A percentile compares a stretch with the other conserved stretches of the same genome.
These are phyloP conservation scores for Phialocephala subalpina DNA, from an alignment of 2,329 filamentous ascomycete genomes.

Conservation along the genomic window DNA sequence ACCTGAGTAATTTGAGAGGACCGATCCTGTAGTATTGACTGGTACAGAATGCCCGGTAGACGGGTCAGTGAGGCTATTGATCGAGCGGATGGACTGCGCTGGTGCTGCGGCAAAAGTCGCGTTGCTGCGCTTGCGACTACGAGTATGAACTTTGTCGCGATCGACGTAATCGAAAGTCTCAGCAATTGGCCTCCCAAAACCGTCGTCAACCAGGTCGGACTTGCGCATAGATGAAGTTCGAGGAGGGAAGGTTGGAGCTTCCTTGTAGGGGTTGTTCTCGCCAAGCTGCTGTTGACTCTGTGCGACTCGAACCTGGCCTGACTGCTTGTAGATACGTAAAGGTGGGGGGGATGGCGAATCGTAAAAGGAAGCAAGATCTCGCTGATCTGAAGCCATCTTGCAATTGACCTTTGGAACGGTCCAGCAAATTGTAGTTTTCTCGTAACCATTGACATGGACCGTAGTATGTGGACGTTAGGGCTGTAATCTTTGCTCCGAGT, in stretches of 20 bases:
- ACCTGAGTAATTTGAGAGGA: slow-evolving; percentile 22
- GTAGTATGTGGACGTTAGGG: neutral
- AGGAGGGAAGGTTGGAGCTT: slow-evolving; percentile 24
- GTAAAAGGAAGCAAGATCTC: neutral
- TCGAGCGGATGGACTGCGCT: slow-evolving; percentile 14
- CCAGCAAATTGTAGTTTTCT: neutral
- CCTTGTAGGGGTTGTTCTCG: slow-evolving; percentile 15
- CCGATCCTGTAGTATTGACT: slow-evolving; percentile 18
- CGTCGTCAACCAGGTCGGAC: neutral
- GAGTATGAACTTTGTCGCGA: slow-evolving; percentile 18
- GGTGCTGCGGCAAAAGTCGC: slow-evolving; percentile 19
- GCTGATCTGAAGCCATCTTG: neutral
- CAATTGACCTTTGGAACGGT: neutral
- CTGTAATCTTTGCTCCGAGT: neutral
- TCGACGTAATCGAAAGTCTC: neutral
- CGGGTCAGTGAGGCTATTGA: slow-evolving; percentile 15
- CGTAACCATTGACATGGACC: neutral
- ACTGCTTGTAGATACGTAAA: slow-evolving; percentile 33
- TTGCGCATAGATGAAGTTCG: slow-evolving; percentile 25
- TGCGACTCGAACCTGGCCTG: slow-evolving; percentile 23
- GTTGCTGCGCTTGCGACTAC: slow-evolving; percentile 19
- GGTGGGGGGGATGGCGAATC: slow-evolving; percentile 26
- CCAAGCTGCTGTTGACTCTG: slow-evolving; percentile 18
- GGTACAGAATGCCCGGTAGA: slow-evolving; percentile 10
- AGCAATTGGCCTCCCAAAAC: neutral